Conservation (phyloP, 495 filamentous ascomycete genomes). For the Penicillium subrubescens region DNA sequence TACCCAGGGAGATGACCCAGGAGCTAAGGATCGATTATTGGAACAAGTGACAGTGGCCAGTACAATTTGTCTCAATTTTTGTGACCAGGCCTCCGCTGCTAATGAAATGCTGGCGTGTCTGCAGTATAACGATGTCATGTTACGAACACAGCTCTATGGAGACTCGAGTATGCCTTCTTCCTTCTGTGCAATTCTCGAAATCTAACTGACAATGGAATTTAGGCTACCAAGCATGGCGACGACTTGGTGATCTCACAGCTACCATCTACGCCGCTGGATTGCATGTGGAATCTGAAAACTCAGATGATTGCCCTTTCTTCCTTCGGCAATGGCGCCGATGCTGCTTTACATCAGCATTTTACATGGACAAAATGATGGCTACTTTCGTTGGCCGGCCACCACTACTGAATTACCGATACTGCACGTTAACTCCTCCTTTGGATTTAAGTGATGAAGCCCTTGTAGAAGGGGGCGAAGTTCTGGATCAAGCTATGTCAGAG, state of each 20-base stretch:
- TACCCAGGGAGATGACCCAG: constrained; percentile 20
- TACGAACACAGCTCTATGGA: constrained; percentile 51
- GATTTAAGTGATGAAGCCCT: constrained; percentile 58
- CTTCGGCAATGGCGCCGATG: constrained; percentile 52
- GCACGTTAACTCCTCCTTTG: constrained; percentile 55
- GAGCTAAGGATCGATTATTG: constrained; percentile 34
- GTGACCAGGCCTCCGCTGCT: constrained; percentile 46
- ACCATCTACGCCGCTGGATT: constrained; percentile 60
- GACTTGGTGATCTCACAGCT: constrained; percentile 51
- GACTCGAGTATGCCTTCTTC: constrained; percentile 49
- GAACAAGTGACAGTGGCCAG: constrained; percentile 44
- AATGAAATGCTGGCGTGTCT: constrained; percentile 52
- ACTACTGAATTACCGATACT: constrained; percentile 55
- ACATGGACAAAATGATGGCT: constrained; percentile 52
- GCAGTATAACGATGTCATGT: constrained; percentile 45
- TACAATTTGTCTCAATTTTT: constrained; percentile 47
- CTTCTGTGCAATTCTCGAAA: background rate
- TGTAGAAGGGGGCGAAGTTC: constrained; percentile 47
- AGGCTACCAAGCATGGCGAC: constrained; percentile 57
- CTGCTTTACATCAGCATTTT: constrained; percentile 56
- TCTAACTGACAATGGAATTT: constrained; percentile 5
- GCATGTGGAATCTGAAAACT: constrained; percentile 51
- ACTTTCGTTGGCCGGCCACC: constrained; percentile 62
- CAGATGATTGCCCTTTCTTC: constrained; percentile 52
- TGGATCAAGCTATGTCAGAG: constrained; percentile 41